phyloP scores from a whole-genome alignment of 768 basidiomycete genomes.

The Dioszegia hungarica region DNA sequence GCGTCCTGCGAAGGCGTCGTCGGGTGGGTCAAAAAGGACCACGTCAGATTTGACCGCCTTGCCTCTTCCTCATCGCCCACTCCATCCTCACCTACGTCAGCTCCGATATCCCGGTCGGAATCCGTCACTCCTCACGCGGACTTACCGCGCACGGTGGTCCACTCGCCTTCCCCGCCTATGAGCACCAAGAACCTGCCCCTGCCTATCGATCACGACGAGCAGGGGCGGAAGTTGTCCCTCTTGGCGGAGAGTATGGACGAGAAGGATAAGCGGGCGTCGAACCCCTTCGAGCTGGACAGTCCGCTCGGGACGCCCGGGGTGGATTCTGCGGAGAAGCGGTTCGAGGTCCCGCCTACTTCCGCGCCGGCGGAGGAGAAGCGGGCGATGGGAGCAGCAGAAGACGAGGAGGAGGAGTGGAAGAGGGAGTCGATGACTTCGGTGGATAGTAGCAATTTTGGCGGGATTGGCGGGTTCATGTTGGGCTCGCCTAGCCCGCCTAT shows the following conservation, averaged over 20 bases:
- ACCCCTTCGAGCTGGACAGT: conserved; percentile 39
- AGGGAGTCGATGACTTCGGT: conserved; percentile 23
- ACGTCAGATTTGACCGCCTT: conserved; percentile 21
- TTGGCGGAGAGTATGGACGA: background rate
- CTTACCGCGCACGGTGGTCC: background rate
- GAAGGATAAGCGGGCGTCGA: background rate
- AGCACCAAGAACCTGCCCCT: background rate
- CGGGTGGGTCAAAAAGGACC: conserved; percentile 34
- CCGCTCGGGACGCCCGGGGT: conserved; percentile 25
- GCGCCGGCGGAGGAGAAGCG: background rate
- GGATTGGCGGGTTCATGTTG: conserved; percentile 46
- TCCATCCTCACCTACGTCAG: background rate
- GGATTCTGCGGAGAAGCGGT: conserved; percentile 6
- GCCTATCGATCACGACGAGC: background rate
- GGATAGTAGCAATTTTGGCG: conserved; percentile 33
- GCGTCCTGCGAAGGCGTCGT: conserved; percentile 42
- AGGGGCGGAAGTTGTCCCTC: background rate
- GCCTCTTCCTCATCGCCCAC: conserved; percentile 5
- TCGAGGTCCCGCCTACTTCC: background rate
- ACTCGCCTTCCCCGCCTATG: conserved; percentile 3
- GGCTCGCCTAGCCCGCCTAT: conserved; percentile 12
- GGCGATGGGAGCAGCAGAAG: background rate
- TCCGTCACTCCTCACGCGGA: conserved; percentile 24
- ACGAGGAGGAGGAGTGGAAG: background rate
- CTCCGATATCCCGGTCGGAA: conserved; percentile 16